phyloP scores from a whole-genome alignment of 2,329 filamentous ascomycete species.

The Xylaria sp. region DNA sequence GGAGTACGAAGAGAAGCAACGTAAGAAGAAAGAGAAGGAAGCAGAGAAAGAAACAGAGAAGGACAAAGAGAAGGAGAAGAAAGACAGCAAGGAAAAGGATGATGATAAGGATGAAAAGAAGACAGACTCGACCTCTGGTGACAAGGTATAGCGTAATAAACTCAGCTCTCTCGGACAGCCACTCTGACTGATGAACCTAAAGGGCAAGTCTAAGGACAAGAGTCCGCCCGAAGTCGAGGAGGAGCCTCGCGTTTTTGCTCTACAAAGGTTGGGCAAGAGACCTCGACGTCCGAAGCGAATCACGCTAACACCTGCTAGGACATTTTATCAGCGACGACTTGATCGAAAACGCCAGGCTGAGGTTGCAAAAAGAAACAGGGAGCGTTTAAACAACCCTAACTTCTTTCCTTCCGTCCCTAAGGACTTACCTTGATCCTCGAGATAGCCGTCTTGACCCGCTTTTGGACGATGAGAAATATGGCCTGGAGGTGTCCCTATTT shows the following conservation, averaged over 20 bases:
- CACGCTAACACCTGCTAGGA: constrained; percentile 59
- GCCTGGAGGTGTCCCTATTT: constrained; percentile 7
- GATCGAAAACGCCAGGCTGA: constrained; percentile 82
- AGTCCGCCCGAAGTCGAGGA: constrained; percentile 61
- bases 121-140: constrained; percentile 48
- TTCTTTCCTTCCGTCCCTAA: constrained; percentile 89
- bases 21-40: constrained; percentile 74
- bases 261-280: constrained; percentile 71
- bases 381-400: constrained; percentile 79
- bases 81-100: constrained; percentile 49
- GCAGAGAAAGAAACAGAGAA: constrained; percentile 65
- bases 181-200: constrained; percentile 32
- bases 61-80: constrained; percentile 56
- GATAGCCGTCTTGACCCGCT: neutral
- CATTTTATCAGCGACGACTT: constrained; percentile 87
- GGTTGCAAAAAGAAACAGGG: constrained; percentile 80
- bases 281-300: neutral
- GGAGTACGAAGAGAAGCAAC: constrained; percentile 79
- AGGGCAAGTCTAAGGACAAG: constrained; percentile 53
- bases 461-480: neutral
- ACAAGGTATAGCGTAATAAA: constrained; percentile 42
- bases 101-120: constrained; percentile 52
- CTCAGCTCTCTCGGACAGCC: neutral
- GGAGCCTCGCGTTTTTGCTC: constrained; percentile 81
- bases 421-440: constrained; percentile 40